Conservation (phyloP, 2,329 filamentous ascomycete species). For the Aspergillus melleus region DNA sequence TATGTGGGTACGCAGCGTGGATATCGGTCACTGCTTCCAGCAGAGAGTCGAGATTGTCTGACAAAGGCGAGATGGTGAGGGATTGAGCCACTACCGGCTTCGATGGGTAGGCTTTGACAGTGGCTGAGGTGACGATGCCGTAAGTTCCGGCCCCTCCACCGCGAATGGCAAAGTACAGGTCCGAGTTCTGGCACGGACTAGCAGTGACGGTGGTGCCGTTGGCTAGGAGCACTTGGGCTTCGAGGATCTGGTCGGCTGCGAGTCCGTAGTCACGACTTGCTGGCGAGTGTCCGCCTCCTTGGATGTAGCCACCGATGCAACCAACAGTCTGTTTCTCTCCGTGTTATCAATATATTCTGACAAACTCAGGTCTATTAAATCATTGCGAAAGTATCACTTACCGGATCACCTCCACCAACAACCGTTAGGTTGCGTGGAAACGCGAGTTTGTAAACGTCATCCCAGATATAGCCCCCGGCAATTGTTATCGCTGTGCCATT, state of each 20-base stretch:
- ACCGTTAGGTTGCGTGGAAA: conserved; percentile 26
- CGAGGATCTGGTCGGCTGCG: conserved; percentile 47
- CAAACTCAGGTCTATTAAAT: too few species aligned
- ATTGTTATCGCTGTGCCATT: conserved; percentile 36
- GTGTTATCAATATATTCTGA: neutral
- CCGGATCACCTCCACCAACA: conserved; percentile 30
- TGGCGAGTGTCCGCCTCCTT: conserved; percentile 46
- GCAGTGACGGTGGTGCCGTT: conserved; percentile 37
- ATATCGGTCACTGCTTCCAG: conserved; percentile 14
- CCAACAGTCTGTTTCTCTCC: conserved; percentile 17
- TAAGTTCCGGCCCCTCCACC: conserved; percentile 41
- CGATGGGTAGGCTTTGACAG: conserved; percentile 19
- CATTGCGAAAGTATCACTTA: neutral
- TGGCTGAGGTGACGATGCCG: conserved; percentile 24
- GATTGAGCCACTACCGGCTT: conserved; percentile 11
- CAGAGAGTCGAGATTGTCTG: neutral
- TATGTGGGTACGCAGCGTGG: conserved; percentile 8
- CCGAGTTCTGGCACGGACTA: conserved; percentile 34
- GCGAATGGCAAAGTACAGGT: conserved; percentile 34
- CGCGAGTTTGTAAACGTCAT: conserved; percentile 30
- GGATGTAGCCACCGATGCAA: conserved; percentile 38
- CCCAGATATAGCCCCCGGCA: conserved; percentile 23
- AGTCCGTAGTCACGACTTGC: conserved; percentile 43
- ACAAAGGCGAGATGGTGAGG: neutral
- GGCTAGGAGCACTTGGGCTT: conserved; percentile 43